Percentiles rank a stretch among this genome's conserved stretches.
Conservation (phyloP, 768 basidiomycete genomes). For the Termitomyces sp. region DNA sequence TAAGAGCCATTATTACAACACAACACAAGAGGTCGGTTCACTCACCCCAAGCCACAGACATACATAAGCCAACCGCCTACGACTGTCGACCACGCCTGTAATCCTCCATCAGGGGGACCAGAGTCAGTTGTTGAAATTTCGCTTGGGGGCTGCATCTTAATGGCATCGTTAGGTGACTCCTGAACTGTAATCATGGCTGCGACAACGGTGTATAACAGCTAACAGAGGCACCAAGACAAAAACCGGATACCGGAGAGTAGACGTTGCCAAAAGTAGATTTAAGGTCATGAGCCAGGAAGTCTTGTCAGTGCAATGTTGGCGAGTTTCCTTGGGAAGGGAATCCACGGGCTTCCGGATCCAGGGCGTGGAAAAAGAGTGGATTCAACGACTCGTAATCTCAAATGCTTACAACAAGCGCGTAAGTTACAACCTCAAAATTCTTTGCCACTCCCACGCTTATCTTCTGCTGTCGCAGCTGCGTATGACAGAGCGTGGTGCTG, state of each 20-base stretch:
- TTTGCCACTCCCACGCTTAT: not conserved
- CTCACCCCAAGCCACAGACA: slow-evolving; percentile 13
- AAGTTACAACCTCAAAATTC: not conserved
- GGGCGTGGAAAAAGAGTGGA: not conserved
- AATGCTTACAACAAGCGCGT: not conserved
- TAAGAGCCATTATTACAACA: not conserved
- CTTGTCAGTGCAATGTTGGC: not conserved
- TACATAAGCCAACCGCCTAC: slow-evolving; percentile 12
- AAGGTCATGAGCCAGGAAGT: not conserved
- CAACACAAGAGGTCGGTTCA: not conserved
- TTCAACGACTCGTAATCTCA: not conserved
- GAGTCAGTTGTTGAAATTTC: not conserved
- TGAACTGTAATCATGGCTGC: not conserved
- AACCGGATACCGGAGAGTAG: not conserved
- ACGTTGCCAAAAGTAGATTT: not conserved
- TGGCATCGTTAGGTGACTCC: not conserved
- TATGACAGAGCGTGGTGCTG: not conserved
- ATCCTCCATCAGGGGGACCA: slow-evolving; percentile 6
- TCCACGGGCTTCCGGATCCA: not conserved
- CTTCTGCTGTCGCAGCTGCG: not conserved
- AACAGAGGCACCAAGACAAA: not conserved
- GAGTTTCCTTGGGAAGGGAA: not conserved
- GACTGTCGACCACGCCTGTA: slow-evolving; percentile 12
- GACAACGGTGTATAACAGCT: not conserved
- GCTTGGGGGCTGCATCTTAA: not conserved